Base-by-base conservation (phyloP, 805 yeast genomes). In the Saccharomycopsis babjevae region DNA sequence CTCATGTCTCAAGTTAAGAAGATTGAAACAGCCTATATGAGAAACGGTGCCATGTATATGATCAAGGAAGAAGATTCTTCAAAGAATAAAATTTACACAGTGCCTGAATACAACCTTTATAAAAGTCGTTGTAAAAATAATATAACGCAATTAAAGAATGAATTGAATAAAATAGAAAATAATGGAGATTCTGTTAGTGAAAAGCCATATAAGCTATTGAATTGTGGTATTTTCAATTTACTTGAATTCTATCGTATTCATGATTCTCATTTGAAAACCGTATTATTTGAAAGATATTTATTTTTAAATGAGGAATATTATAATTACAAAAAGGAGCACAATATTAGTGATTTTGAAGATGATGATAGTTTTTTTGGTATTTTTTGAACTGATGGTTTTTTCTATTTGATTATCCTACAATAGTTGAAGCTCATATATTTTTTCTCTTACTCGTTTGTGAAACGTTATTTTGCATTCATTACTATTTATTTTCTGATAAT, bases 311-410 rank as follows among this genome's bases (percentile, higher is more conserved):
- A 55, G 22, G 50, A 34, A 8, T 36, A 38, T 30, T 46, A 54
- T 28, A 25, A 38, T 16, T 55, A 36, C n/a, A 38, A 39, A 18
- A 50, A 28, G 57, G 46, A 18, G 20, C 58, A 66, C 50, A 69
- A 69, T 57, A 68, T 64, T 39, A 73, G 68, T 58, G 70, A 69
- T 56, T 71, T 70, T 60, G 73, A 71, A 30, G 73, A 71, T 16
- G 72, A 68, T n/a, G 59, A 57, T 11, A 42, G 18, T 25, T 57
- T 57, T 46, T 57, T 57, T 39, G 59, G 59, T 18, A 38, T 57
- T 10, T 42, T 67, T 63, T 55, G 62, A 70, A 13, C 3, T 34
- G 10, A 13, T 34, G 13, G 15, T 28, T 28, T 28, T 28, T 10
- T 7, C 15, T 13, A 34, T 34, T 34, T 34, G 38, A 34, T 34